A percentile compares a stretch with the other conserved stretches of the same genome.
phyloP scores from a whole-genome alignment of 2,329 filamentous ascomycete genomes.

The Pleomassaria siparia region DNA sequence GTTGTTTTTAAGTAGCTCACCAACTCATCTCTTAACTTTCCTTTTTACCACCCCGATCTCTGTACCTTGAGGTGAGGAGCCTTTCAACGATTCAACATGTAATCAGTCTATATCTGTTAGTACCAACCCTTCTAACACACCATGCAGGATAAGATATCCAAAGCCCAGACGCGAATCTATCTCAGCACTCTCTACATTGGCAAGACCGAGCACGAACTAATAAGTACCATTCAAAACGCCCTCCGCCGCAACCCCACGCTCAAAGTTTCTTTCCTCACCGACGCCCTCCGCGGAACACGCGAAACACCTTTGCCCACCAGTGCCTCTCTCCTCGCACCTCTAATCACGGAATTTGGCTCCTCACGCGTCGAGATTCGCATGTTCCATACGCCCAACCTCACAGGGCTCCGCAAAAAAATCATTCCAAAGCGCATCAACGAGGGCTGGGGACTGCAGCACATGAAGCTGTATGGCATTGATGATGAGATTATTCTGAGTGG shows the following conservation, averaged over 20 bases:
- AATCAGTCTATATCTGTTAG: no score
- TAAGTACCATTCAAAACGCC: slow-evolving; percentile 74
- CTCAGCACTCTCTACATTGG: slow-evolving; percentile 97
- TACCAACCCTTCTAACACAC: slow-evolving; percentile 13
- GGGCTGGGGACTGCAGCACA: slow-evolving; percentile 97
- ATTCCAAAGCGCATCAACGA: slow-evolving; percentile 93
- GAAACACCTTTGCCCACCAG: slow-evolving; percentile 85
- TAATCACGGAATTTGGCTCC: slow-evolving; percentile 81
- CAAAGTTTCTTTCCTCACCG: slow-evolving; percentile 84
- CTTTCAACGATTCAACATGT: no score
- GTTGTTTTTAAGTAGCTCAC: no score
- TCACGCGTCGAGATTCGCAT: slow-evolving; percentile 89
- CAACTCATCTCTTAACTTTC: no score
- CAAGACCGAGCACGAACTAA: slow-evolving; percentile 86
- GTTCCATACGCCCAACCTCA: slow-evolving; percentile 97
- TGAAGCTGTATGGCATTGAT: slow-evolving; percentile 97
- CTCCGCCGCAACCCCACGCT: slow-evolving; percentile 74
- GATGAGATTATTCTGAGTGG: slow-evolving; percentile 90
- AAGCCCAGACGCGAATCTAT: slow-evolving; percentile 78
- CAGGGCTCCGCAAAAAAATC: slow-evolving; percentile 77
- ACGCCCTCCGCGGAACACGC: slow-evolving; percentile 85
- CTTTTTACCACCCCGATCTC: no score
- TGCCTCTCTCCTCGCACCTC: slow-evolving; percentile 80
- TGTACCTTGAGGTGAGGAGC: no score
- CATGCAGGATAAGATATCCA: slow-evolving; percentile 69